A percentile compares a stretch with the other conserved stretches of the same genome.
phyloP scores from a whole-genome alignment of 2,329 filamentous ascomycete genomes.

The Diaporthe longicolla region DNA sequence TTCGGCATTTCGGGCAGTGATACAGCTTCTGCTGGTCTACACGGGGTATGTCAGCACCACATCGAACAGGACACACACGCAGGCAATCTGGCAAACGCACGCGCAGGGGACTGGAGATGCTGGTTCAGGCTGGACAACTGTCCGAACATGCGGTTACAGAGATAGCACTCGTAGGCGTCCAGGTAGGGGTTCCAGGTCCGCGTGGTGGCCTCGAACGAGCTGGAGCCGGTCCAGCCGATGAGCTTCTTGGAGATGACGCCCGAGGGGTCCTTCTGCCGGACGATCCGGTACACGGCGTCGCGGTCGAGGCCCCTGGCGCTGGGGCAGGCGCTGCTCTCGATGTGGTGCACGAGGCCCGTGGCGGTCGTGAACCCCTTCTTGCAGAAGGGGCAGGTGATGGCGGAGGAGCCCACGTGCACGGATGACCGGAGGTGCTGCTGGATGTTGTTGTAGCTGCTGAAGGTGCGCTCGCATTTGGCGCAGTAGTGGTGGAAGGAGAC shows the following conservation, averaged over 20 bases:
- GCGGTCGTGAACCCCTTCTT: constrained; percentile 60
- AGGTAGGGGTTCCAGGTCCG: constrained; percentile 60
- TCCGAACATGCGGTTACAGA: constrained; percentile 64
- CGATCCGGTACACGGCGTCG: constrained; percentile 60
- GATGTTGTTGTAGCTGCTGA: constrained; percentile 45
- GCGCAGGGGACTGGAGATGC: constrained; percentile 68
- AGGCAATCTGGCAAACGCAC: constrained; percentile 52
- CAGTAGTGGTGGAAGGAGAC: constrained; percentile 34
- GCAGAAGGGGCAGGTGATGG: constrained; percentile 70
- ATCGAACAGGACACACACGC: constrained; percentile 43
- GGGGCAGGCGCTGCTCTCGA: constrained; percentile 69
- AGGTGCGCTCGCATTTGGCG: constrained; percentile 30
- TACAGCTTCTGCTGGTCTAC: constrained; percentile 57
- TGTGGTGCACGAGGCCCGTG: constrained; percentile 68
- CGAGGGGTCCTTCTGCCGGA: constrained; percentile 61
- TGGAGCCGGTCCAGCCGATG: constrained; percentile 59
- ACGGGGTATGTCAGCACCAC: constrained; percentile 45
- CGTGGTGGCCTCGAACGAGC: constrained; percentile 55
- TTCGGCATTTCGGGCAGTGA: constrained; percentile 54
- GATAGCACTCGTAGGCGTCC: constrained; percentile 63
- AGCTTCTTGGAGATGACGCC: constrained; percentile 66
- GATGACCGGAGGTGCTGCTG: constrained; percentile 69
- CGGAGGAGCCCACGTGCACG: constrained; percentile 59
- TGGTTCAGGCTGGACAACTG: constrained; percentile 57
- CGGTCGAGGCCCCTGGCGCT: constrained; percentile 60